These are phyloP conservation scores for Malus orientalis DNA, from an alignment of 306 rosid species.

Conservation along the genomic window DNA sequence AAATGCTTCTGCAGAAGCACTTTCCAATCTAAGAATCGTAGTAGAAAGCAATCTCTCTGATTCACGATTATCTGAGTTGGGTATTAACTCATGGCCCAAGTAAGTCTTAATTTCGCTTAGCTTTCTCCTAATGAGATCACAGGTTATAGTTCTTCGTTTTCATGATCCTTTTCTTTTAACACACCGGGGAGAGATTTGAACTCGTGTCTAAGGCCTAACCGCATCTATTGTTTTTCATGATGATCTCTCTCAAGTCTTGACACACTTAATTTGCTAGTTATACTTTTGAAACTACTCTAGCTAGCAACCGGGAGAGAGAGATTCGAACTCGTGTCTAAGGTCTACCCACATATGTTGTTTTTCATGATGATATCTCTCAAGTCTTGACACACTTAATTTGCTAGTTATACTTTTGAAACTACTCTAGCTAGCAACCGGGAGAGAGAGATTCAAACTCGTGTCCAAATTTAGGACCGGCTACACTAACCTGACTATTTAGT, in stretches of 20 bases:
- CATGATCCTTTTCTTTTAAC: not conserved
- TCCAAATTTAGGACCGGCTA: not conserved
- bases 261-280: not conserved
- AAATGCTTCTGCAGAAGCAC: not conserved
- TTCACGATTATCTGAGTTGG: constrained; percentile 11
- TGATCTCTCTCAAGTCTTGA: not conserved
- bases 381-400: no score
- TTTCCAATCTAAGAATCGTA: constrained; percentile 11
- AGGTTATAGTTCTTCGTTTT: no score
- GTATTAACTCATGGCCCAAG: constrained; percentile 29
- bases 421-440: no score
- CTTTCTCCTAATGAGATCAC: not conserved
- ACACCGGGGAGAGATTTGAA: not conserved
- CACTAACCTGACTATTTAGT: not conserved
- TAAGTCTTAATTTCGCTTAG: not conserved
- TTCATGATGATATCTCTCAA: no score
- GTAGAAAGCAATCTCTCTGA: constrained; percentile 14
- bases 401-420: no score
- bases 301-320: not conserved
- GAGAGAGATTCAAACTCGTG: not conserved
- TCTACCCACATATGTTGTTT: no score
- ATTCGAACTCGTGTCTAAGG: no score
- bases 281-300: not conserved
- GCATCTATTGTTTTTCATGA: not conserved
- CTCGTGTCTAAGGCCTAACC: not conserved